Evolutionary conservation across 2,329 filamentous ascomycete species (phyloP).

Genomic region (Xylariales sp.): DNA sequence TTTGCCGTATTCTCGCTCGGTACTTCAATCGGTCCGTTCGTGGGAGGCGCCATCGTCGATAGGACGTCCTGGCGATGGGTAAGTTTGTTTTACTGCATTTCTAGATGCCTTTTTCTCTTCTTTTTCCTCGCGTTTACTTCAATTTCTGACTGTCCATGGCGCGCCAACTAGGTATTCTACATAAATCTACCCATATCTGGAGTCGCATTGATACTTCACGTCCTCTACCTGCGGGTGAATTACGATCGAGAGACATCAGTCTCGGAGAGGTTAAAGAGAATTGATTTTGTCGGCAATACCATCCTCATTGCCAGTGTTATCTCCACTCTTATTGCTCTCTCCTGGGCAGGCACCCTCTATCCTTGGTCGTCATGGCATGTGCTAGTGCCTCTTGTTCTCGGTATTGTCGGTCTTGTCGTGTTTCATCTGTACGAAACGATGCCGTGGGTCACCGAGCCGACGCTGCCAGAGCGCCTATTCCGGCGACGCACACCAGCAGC

Average conservation of each 20-base stretch:
- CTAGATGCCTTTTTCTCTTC: too few relatives aligned
- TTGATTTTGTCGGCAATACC: slow-evolving; percentile 31
- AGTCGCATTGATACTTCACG: slow-evolving; percentile 16
- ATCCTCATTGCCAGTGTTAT: slow-evolving; percentile 27
- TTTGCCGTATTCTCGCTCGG: slow-evolving; percentile 1
- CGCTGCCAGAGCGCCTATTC: too few relatives aligned
- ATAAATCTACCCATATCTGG: slow-evolving; percentile 26
- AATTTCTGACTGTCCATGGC: too few relatives aligned
- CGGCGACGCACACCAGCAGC: too few relatives aligned
- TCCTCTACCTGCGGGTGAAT: slow-evolving; percentile 22
- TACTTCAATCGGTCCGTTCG: background rate
- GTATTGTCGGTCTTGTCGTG: background rate
- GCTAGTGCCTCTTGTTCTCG: background rate
- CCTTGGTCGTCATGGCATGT: background rate
- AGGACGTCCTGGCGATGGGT: slow-evolving; percentile 2
- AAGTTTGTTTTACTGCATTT: too few relatives aligned
- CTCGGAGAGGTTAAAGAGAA: slow-evolving; percentile 9
- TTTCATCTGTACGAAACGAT: slow-evolving; percentile 1
- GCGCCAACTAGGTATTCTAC: slow-evolving; percentile 31
- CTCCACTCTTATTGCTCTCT: slow-evolving; percentile 29
- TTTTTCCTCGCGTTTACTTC: too few relatives aligned
- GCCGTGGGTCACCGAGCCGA: too few relatives aligned
- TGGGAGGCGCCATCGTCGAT: background rate
- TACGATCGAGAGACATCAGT: background rate
- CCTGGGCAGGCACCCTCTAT: slow-evolving; percentile 7